Percentiles rank a stretch among this genome's conserved stretches.
phyloP scores from a whole-genome alignment of 1,139 yeast species.

The Zygoascus sp. region DNA sequence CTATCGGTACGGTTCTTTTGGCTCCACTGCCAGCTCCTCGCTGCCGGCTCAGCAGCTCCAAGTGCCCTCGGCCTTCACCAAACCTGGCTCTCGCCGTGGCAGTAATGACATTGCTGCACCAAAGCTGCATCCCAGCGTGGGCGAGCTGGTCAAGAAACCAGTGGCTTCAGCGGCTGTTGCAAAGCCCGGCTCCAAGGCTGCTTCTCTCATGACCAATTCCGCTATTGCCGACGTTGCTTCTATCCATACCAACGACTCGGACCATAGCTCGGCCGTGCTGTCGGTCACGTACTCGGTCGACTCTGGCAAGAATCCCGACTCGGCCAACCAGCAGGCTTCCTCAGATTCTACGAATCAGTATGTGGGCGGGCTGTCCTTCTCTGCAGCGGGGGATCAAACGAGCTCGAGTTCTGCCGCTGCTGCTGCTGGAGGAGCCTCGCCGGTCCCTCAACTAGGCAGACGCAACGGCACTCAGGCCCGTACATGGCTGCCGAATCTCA shows the following conservation, averaged over 20 bases:
- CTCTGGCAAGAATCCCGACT: background rate
- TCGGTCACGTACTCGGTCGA: conserved; percentile 4
- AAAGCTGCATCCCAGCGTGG: conserved; percentile 7
- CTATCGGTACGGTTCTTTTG: conserved; percentile 3
- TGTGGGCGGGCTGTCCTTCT: background rate
- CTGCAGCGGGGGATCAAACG: background rate
- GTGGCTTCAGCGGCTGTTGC: background rate
- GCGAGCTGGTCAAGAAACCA: conserved; percentile 6
- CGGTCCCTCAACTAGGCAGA: no score
- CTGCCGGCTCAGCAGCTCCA: background rate
- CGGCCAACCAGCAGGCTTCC: background rate
- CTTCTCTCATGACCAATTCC: background rate
- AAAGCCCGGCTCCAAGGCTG: background rate
- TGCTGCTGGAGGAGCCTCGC: no score
- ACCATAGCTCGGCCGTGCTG: conserved; percentile 3
- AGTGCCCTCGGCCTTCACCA: background rate
- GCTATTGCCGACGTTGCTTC: background rate
- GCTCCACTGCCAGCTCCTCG: background rate
- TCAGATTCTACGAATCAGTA: background rate
- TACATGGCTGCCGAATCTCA: conserved; percentile 9
- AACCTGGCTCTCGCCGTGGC: background rate
- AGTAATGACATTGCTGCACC: background rate
- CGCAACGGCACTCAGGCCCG: background rate
- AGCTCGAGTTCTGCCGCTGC: background rate
- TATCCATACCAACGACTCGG: background rate